These are phyloP conservation scores for Aspergillus fumigatus DNA, from an alignment of 2,329 filamentous ascomycete species.

Conservation along the genomic window DNA sequence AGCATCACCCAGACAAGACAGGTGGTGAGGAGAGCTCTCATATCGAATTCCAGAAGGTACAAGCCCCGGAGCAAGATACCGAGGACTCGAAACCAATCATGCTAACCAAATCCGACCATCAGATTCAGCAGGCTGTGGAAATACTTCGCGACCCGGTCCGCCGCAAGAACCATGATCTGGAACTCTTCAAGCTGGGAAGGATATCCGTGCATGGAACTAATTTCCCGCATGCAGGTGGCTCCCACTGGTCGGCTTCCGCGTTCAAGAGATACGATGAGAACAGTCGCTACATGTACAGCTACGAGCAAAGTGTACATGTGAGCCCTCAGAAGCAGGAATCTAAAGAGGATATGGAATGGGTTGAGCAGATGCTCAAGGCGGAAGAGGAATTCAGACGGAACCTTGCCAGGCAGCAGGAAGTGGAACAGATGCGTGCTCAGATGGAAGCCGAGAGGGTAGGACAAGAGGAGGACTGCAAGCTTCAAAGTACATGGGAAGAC, in stretches of 20 bases:
- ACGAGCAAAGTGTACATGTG: constrained; percentile 28
- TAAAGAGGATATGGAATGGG: constrained; percentile 14
- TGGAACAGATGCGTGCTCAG: not conserved
- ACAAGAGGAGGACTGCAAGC: constrained; percentile 3
- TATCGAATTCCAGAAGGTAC: constrained; percentile 23
- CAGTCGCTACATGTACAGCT: constrained; percentile 26
- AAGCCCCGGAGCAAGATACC: not conserved
- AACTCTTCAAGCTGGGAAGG: constrained; percentile 4
- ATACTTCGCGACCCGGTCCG: constrained; percentile 26
- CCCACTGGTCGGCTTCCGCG: not conserved
- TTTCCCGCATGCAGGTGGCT: not conserved
- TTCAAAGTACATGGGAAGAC: not conserved
- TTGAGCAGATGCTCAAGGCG: constrained; percentile 5
- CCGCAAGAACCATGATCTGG: constrained; percentile 19
- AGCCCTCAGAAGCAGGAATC: constrained; percentile 21
- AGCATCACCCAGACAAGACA: constrained; percentile 32
- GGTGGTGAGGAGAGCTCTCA: constrained; percentile 6
- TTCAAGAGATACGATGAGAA: constrained; percentile 1
- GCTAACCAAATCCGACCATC: not conserved
- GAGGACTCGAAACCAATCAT: not conserved
- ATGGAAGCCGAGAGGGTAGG: not conserved
- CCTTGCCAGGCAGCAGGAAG: constrained; percentile 2
- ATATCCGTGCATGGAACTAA: not conserved
- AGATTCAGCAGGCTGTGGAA: constrained; percentile 33
- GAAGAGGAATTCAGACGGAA: constrained; percentile 7